phyloP scores from a whole-genome alignment of 805 yeast genomes.

The Candida nitratophila region DNA sequence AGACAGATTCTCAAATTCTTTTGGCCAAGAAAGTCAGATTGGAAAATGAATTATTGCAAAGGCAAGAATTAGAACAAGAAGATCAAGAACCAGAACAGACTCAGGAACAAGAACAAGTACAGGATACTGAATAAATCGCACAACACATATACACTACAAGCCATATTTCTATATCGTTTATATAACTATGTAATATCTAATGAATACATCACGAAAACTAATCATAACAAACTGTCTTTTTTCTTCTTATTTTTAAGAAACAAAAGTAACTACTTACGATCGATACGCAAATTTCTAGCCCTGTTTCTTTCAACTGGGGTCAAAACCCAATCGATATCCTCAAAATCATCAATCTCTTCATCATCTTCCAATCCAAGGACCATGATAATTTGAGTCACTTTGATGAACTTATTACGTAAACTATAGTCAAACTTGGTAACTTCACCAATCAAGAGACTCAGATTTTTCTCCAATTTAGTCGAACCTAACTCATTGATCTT shows the following conservation, averaged over 20 bases:
- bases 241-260: too few species aligned
- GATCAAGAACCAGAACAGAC: slow-evolving; percentile 1
- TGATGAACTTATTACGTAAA: slow-evolving; percentile 68
- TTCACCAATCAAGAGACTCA: slow-evolving; percentile 65
- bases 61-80: slow-evolving; percentile 5
- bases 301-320: slow-evolving; percentile 67
- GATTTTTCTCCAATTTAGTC: slow-evolving; percentile 73
- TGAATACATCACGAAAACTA: too few species aligned
- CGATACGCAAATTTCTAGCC: slow-evolving; percentile 52
- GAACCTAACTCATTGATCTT: slow-evolving; percentile 80
- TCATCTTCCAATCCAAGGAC: slow-evolving; percentile 77
- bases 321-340: slow-evolving; percentile 55
- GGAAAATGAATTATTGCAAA: slow-evolving; percentile 8
- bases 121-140: too few species aligned
- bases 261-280: slow-evolving; percentile 21
- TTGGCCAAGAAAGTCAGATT: slow-evolving; percentile 18
- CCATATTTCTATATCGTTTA: too few species aligned
- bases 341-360: slow-evolving; percentile 26
- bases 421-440: slow-evolving; percentile 68
- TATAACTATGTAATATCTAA: too few species aligned
- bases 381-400: slow-evolving; percentile 80
- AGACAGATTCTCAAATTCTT: slow-evolving; percentile 32
- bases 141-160: too few species aligned
- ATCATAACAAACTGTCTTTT: too few species aligned
- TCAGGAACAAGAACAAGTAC: too few species aligned